Conservation (phyloP, 345 rosid genomes). For the Psidium guajava region DNA sequence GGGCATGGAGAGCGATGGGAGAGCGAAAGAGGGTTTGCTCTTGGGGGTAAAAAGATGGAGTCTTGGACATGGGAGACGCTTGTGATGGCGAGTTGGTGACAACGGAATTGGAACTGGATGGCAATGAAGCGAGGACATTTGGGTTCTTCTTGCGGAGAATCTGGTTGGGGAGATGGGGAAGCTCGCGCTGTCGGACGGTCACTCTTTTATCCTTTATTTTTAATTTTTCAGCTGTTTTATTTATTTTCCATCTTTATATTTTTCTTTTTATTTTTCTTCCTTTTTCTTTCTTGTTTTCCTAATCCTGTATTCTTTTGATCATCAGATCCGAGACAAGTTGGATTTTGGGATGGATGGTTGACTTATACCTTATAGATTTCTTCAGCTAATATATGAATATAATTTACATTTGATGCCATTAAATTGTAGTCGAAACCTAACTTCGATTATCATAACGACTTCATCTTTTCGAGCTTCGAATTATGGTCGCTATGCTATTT, state of each 20-base stretch:
- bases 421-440: neutral
- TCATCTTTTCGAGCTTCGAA: neutral
- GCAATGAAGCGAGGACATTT: conserved; percentile 1
- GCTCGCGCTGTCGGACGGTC: neutral
- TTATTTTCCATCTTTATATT: neutral
- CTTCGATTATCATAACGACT: neutral
- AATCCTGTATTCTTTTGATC: neutral
- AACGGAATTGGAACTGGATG: neutral
- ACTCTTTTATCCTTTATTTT: no score
- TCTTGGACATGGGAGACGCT: neutral
- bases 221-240: neutral
- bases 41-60: neutral
- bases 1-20: neutral
- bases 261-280: neutral
- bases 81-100: neutral
- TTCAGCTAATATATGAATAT: neutral
- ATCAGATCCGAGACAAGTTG: neutral
- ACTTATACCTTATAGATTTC: neutral
- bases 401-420: neutral
- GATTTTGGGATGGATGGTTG: neutral
- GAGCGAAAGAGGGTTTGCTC: conserved; percentile 1
- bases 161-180: neutral
- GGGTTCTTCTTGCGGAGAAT: neutral
- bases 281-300: neutral
- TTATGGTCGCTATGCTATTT: neutral